These are phyloP conservation scores for Tricholoma terreum DNA, from an alignment of 768 basidiomycete species.

Conservation along the genomic window DNA sequence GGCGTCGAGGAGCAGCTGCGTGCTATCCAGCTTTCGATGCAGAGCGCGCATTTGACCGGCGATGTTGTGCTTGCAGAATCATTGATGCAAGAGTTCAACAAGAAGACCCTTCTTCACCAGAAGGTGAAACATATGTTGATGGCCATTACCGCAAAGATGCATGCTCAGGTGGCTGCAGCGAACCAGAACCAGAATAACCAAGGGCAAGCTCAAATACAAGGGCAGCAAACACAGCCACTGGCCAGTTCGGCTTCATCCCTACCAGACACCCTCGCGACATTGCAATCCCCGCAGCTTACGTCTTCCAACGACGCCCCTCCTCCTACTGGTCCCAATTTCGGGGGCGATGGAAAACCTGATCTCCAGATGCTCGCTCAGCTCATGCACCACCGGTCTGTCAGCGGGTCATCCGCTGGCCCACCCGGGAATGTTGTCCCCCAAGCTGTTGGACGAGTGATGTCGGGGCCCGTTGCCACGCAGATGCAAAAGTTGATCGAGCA, in stretches of 20 bases:
- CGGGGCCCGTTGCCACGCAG: slow-evolving; percentile 31
- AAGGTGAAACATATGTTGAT: slow-evolving; percentile 7
- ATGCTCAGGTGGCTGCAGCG: neutral
- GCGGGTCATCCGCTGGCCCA: neutral
- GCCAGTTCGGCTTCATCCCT: neutral
- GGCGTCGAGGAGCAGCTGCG: slow-evolving; percentile 7
- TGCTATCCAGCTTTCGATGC: neutral
- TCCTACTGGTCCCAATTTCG: neutral
- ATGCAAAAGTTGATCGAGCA: slow-evolving; percentile 51
- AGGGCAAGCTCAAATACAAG: slow-evolving; percentile 3
- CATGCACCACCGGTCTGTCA: slow-evolving; percentile 19
- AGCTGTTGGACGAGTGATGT: slow-evolving; percentile 5
- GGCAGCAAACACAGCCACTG: neutral
- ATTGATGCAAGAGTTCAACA: slow-evolving; percentile 11
- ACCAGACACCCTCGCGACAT: neutral
- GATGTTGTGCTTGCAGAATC: slow-evolving; percentile 3
- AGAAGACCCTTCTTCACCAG: slow-evolving; percentile 4
- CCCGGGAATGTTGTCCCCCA: neutral
- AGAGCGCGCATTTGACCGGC: slow-evolving; percentile 9
- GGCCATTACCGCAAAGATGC: neutral
- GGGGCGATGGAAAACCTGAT: slow-evolving; percentile 13
- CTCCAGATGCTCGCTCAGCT: slow-evolving; percentile 21
- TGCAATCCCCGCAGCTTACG: neutral
- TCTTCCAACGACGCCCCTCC: neutral
- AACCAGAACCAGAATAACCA: slow-evolving; percentile 1